Evolutionary conservation across 345 rosid species (phyloP), one percentile per base, ranked within the genome.

Genomic region (Arabidopsis suecica): DNA sequence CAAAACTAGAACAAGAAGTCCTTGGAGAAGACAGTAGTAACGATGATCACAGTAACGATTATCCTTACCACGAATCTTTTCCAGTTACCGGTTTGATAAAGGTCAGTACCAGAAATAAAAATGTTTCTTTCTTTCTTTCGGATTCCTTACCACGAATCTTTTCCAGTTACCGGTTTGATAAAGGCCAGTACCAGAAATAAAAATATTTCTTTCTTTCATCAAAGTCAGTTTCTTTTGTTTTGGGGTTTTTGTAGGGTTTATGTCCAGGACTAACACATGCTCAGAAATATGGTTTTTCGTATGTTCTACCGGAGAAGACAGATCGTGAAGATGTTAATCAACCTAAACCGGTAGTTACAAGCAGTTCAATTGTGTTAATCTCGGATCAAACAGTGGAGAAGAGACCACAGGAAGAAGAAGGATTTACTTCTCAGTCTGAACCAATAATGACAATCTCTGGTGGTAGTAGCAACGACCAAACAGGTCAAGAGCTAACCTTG

Each of bases 211-310:
- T 63, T 74, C 59, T 44, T 47, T 64, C 12, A 16, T 16, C 18
- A 16, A 16, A 16, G 18, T 16, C 18, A 16, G 18, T 16, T 16
- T 72, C 50, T 14, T 59, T 2, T 58, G 25, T n/a, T 18, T 74
- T 60, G 20, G 25, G 57, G 18, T 16, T 59, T 68, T 32, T 69
- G 74, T 84, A 95, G 99, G 97, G 97, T 20, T 61, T 86, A 78
- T 95, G 99, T 61, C 90, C 92, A 33, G 89, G 97, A 71, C 84
- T 89, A 74, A 81, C 90, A 22, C 93, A 95, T 66, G 97, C 87
- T 41, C 97, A 90, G 74, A 92, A 82, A 76, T 92, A 89, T 57
- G 89, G 97, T 50, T 80, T 95, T 64, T 82, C 82, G n/a, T 86
- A 90, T 72, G 18, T 58, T 47, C 62, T 83, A 48, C 69, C 88